Base-by-base conservation (phyloP, 148 eudicot species). In the Nepenthes gracilis region DNA sequence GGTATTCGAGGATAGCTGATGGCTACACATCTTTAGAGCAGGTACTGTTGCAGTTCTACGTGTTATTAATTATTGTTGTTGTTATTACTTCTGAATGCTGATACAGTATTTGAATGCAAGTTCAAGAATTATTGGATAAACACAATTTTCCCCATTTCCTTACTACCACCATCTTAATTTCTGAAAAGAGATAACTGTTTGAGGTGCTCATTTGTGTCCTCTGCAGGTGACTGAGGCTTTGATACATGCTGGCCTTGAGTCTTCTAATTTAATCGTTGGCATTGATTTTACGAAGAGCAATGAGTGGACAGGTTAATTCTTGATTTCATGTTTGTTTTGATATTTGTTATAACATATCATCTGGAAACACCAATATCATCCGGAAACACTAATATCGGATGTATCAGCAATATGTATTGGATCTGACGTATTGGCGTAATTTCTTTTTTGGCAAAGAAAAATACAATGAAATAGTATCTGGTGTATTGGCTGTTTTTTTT, bases 221-320 rank as follows among this genome's bases (percentile, higher is more conserved):
- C 15, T 73, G 69, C 72, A 93, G 99, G 99, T 93, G 71, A 93
- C 96, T 33, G 78, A 81, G 62, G 99, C 91, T 54, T 85, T 93
- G 63, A 74, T 87, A 5, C 84, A 74, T 57, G 95, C 95, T 73
- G 99, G 99, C 36, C 92, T 93, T 47, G 99, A 88, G 71, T 93
- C 99, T 69, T 88, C 96, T 49, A 93, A 93, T 80, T 95, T 93
- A 33, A 89, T 93, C 59, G 77, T 93, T 52, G 99, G 96, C 37
- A 78, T 93, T 50, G 99, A 93, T 75, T 93, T 88, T 73, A 93
- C 99, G 12, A 93, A 93, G 77, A 93, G 99, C 84, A 93, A 93
- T 72, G 99, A 93, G 72, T 93, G 99, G 99, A 93, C 96, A 64
- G 99, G 99, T 93, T 64, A 60, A 6, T 47, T 54, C 67, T 12